A percentile compares a stretch with the other conserved stretches of the same genome.
phyloP scores from a whole-genome alignment of 371 early-diverging fungal species.

The Apophysomyces sp. region DNA sequence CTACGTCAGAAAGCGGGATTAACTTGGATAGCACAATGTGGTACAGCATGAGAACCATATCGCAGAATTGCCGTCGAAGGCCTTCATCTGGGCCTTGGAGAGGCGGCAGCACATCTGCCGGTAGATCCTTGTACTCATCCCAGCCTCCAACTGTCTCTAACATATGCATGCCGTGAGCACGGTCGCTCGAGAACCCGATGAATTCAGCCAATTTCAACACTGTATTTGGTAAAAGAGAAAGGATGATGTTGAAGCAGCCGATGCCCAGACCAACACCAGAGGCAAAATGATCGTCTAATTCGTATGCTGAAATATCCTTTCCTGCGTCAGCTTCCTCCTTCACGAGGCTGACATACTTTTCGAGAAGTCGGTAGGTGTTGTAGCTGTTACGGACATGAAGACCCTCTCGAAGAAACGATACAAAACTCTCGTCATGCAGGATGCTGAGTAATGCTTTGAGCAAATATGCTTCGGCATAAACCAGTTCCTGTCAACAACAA shows the following conservation, averaged over 20 bases:
- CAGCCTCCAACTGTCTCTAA: slow-evolving; percentile 58
- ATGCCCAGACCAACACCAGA: slow-evolving; percentile 66
- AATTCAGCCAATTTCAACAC: slow-evolving; percentile 64
- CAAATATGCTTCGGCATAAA: slow-evolving; percentile 65
- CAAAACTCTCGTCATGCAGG: slow-evolving; percentile 59
- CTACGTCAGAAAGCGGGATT: slow-evolving; percentile 47
- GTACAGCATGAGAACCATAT: slow-evolving; percentile 57
- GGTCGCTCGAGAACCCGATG: slow-evolving; percentile 69
- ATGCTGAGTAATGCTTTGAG: slow-evolving; percentile 63
- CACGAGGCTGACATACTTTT: slow-evolving; percentile 46
- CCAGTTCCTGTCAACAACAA: slow-evolving; percentile 51
- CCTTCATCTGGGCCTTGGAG: slow-evolving; percentile 38
- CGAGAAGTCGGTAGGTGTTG: slow-evolving; percentile 51
- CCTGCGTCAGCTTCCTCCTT: slow-evolving; percentile 38
- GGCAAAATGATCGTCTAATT: slow-evolving; percentile 64
- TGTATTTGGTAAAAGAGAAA: slow-evolving; percentile 63
- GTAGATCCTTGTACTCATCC: slow-evolving; percentile 48
- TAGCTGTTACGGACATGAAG: slow-evolving; percentile 63
- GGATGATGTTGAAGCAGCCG: slow-evolving; percentile 66
- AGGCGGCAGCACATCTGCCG: slow-evolving; percentile 32
- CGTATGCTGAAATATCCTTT: slow-evolving; percentile 26
- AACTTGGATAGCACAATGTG: slow-evolving; percentile 62
- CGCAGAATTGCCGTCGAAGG: slow-evolving; percentile 51
- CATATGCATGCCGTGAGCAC: slow-evolving; percentile 55
- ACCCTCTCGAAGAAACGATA: slow-evolving; percentile 68